Conservation (phyloP, 352 stramenopile genomes). For the Nothophytophthora sp. region DNA sequence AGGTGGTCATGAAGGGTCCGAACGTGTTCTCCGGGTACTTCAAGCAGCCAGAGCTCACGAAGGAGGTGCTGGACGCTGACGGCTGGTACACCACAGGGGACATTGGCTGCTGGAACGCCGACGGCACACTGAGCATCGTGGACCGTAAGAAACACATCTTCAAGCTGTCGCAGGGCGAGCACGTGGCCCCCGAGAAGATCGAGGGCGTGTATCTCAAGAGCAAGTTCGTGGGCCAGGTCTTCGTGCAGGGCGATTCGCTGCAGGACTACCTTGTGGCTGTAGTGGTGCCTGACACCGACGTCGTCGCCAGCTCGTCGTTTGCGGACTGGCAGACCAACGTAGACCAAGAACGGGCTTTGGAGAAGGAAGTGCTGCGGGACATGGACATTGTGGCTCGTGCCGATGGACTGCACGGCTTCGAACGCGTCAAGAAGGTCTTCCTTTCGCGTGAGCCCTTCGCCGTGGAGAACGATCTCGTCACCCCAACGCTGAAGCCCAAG, state of each 20-base stretch:
- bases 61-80: slow-evolving; percentile 84
- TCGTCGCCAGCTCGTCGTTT: slow-evolving; percentile 15
- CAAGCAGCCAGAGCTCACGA: slow-evolving; percentile 91
- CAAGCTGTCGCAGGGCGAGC: slow-evolving; percentile 93
- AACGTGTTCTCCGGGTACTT: slow-evolving; percentile 93
- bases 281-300: slow-evolving; percentile 91
- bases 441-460: slow-evolving; percentile 84
- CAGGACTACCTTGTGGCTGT: slow-evolving; percentile 93
- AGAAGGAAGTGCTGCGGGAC: slow-evolving; percentile 26
- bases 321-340: slow-evolving; percentile 7
- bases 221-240: slow-evolving; percentile 90
- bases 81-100: slow-evolving; percentile 97
- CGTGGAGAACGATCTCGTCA: slow-evolving; percentile 91
- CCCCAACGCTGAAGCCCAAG: slow-evolving; percentile 97
- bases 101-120: slow-evolving; percentile 92
- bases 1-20: slow-evolving; percentile 77
- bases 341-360: slow-evolving; percentile 12
- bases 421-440: slow-evolving; percentile 90
- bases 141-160: slow-evolving; percentile 93
- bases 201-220: slow-evolving; percentile 92
- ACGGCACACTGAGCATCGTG: slow-evolving; percentile 88
- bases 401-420: slow-evolving; percentile 86
- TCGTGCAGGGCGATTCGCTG: slow-evolving; percentile 95
- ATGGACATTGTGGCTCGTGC: slow-evolving; percentile 39
- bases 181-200: slow-evolving; percentile 96